These are phyloP conservation scores for Suillus luteus DNA, from an alignment of 768 basidiomycete genomes.

Conservation along the genomic window DNA sequence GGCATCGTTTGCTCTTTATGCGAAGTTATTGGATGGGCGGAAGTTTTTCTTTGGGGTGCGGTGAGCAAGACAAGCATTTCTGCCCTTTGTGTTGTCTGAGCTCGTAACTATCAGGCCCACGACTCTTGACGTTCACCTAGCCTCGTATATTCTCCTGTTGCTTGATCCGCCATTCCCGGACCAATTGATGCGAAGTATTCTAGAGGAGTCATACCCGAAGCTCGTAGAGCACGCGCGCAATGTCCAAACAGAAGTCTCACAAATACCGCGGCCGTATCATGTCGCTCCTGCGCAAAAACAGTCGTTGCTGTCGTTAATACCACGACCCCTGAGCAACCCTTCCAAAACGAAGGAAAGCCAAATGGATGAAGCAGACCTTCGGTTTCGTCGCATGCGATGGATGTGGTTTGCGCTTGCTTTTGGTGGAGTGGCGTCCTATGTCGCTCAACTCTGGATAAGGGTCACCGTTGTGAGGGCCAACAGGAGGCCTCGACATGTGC, in stretches of 20 bases:
- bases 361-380: slow-evolving; percentile 42
- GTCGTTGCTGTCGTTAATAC: slow-evolving; percentile 43
- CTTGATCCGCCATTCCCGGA: slow-evolving; percentile 62
- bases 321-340: slow-evolving; percentile 27
- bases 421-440: slow-evolving; percentile 43
- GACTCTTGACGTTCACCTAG: slow-evolving; percentile 63
- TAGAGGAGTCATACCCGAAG: slow-evolving; percentile 56
- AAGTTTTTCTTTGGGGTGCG: slow-evolving; percentile 52
- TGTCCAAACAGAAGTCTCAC: slow-evolving; percentile 40
- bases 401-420: slow-evolving; percentile 51
- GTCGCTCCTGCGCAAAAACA: slow-evolving; percentile 23
- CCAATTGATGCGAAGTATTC: slow-evolving; percentile 52
- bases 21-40: slow-evolving; percentile 51
- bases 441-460: slow-evolving; percentile 21
- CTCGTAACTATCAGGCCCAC: slow-evolving; percentile 52
- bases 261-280: slow-evolving; percentile 24
- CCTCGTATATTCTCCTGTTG: slow-evolving; percentile 68
- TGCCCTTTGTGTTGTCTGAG: background rate
- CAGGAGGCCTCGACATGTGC: slow-evolving; percentile 4
- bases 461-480: slow-evolving; percentile 5
- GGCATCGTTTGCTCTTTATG: slow-evolving; percentile 57
- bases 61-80: slow-evolving; percentile 34
- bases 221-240: slow-evolving; percentile 61
- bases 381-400: slow-evolving; percentile 53
- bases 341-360: slow-evolving; percentile 17